Evolutionary conservation across 257 asterid genomes (phyloP).

Genomic region (Agastache rugosa): DNA sequence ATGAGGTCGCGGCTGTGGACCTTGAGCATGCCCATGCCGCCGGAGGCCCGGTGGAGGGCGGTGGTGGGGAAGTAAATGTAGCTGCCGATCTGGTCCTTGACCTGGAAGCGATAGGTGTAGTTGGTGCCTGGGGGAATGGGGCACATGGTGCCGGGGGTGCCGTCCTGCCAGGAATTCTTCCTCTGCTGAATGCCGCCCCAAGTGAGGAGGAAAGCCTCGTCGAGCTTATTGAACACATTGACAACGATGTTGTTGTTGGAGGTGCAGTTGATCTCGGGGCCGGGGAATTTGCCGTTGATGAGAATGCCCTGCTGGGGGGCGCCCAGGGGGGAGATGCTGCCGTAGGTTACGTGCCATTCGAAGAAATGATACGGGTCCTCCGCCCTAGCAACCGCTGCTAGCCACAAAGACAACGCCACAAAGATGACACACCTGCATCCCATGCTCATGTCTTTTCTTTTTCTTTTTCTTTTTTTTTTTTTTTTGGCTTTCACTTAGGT

Average conservation of each 20-base stretch:
- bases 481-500: neutral
- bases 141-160: constrained; percentile 60
- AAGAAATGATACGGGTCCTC: constrained; percentile 53
- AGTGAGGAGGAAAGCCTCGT: constrained; percentile 58
- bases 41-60: constrained; percentile 55
- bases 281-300: constrained; percentile 57
- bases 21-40: constrained; percentile 57
- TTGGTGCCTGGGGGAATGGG: constrained; percentile 61
- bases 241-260: constrained; percentile 67
- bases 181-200: constrained; percentile 62
- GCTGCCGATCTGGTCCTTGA: constrained; percentile 61
- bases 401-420: constrained; percentile 28
- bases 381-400: constrained; percentile 38
- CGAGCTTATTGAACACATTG: constrained; percentile 57
- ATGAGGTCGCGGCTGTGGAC: constrained; percentile 63
- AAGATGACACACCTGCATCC: neutral
- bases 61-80: constrained; percentile 60
- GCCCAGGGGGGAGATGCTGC: constrained; percentile 57
- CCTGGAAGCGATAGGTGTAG: constrained; percentile 61
- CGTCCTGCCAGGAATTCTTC: constrained; percentile 69
- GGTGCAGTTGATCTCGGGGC: constrained; percentile 60
- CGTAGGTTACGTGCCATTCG: constrained; percentile 56
- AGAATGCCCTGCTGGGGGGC: constrained; percentile 58
- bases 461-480: neutral
- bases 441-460: too few species aligned